phyloP scores from a whole-genome alignment of 345 rosid species.

The Syzygium aromaticum region DNA sequence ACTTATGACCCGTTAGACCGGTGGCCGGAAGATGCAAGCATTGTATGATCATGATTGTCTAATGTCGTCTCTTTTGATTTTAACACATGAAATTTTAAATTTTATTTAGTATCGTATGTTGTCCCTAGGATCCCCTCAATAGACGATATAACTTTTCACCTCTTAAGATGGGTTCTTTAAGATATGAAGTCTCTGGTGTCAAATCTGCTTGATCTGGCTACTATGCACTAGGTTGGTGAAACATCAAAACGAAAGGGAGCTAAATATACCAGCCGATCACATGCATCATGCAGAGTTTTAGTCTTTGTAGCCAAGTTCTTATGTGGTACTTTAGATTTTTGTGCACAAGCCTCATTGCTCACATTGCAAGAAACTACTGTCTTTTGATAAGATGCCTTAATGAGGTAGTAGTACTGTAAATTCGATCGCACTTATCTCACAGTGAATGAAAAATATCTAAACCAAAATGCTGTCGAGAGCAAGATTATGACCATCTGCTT shows the following conservation, averaged over 20 bases:
- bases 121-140: conserved; percentile 75
- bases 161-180: conserved; percentile 41
- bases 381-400: background rate
- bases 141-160: conserved; percentile 76
- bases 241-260: conserved; percentile 1
- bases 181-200: background rate
- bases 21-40: background rate
- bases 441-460: background rate
- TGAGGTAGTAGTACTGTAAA: background rate
- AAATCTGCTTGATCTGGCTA: background rate
- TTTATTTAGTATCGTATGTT: conserved; percentile 7
- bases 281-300: conserved; percentile 98
- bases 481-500: background rate
- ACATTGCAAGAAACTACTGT: background rate
- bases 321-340: background rate
- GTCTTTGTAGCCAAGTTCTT: conserved; percentile 38
- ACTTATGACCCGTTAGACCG: background rate
- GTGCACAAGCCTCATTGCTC: background rate
- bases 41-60: background rate
- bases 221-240: background rate
- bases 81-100: background rate
- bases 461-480: background rate
- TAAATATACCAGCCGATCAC: conserved; percentile 71
- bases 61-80: background rate
- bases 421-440: background rate